Evolutionary conservation across 495 filamentous ascomycete species (phyloP).

Genomic region (Staphylotrichum longicolle): DNA sequence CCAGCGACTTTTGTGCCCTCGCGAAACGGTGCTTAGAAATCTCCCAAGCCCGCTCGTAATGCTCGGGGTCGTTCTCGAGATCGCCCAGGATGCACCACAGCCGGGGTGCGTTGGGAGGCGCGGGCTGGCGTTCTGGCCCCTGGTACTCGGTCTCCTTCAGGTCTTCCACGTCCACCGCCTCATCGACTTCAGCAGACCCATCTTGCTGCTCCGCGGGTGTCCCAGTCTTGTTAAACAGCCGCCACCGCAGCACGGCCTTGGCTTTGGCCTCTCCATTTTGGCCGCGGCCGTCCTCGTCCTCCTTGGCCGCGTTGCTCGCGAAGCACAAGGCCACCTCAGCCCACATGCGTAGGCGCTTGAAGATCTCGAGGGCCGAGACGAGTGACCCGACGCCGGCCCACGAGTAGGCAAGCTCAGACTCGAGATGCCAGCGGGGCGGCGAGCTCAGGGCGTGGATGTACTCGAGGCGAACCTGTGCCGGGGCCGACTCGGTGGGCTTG

Average conservation of each 20-base stretch:
- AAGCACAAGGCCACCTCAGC: conserved; percentile 92
- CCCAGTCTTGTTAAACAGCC: conserved; percentile 66
- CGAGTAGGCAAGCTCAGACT: conserved; percentile 85
- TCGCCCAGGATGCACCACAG: conserved; percentile 94
- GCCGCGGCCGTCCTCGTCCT: conserved; percentile 57
- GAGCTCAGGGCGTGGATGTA: conserved; percentile 82
- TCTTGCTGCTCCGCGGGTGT: conserved; percentile 25
- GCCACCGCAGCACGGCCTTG: conserved; percentile 65
- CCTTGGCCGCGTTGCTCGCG: conserved; percentile 56
- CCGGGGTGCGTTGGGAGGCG: conserved; percentile 80
- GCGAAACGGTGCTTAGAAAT: conserved; percentile 78
- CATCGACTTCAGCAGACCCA: conserved; percentile 47
- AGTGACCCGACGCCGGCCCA: conserved; percentile 88
- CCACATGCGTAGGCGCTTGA: conserved; percentile 92
- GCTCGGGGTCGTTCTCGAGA: conserved; percentile 65
- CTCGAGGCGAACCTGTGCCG: conserved; percentile 67
- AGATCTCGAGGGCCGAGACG: conserved; percentile 90
- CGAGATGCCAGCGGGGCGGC: conserved; percentile 87
- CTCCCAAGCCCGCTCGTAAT: conserved; percentile 87
- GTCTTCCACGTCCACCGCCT: conserved; percentile 46
- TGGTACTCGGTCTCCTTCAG: conserved; percentile 54
- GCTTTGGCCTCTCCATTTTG: conserved; percentile 72
- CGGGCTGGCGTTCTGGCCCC: conserved; percentile 61
- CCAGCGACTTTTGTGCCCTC: conserved; percentile 82
- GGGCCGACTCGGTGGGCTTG: conserved; percentile 72